Conservation (phyloP, 1,284 basidiomycete genomes). For the Ceratobasidium sp. region DNA sequence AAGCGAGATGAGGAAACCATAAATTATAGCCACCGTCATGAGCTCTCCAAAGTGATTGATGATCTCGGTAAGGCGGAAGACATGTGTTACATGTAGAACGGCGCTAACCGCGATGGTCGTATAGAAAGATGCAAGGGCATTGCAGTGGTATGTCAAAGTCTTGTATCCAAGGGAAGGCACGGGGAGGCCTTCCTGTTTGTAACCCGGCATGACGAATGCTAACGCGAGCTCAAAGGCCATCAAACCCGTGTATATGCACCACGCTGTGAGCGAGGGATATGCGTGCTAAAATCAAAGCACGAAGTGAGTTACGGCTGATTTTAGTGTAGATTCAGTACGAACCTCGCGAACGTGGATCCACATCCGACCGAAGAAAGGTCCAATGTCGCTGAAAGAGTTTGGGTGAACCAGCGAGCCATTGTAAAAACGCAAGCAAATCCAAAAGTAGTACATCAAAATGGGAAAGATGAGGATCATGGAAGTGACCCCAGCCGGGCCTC, state of each 20-base stretch:
- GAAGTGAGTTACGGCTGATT: background rate
- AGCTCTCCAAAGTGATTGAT: slow-evolving; percentile 97
- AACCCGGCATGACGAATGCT: slow-evolving; percentile 91
- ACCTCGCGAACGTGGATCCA: slow-evolving; percentile 83
- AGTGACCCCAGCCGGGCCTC: slow-evolving; percentile 88
- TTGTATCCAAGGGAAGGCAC: slow-evolving; percentile 92
- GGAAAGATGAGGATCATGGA: slow-evolving; percentile 97
- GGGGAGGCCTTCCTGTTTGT: slow-evolving; percentile 91
- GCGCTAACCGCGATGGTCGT: slow-evolving; percentile 81
- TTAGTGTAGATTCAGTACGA: no score
- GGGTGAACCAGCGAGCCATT: slow-evolving; percentile 87
- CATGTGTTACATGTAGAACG: slow-evolving; percentile 77
- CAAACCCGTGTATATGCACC: slow-evolving; percentile 88
- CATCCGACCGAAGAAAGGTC: slow-evolving; percentile 84
- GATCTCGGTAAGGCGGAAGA: slow-evolving; percentile 92
- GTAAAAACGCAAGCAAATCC: slow-evolving; percentile 97
- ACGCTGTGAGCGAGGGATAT: slow-evolving; percentile 86
- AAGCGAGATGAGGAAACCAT: slow-evolving; percentile 83
- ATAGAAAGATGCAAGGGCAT: slow-evolving; percentile 89
- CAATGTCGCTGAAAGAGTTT: slow-evolving; percentile 71
- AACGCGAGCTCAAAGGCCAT: slow-evolving; percentile 90
- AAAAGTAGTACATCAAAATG: slow-evolving; percentile 94
- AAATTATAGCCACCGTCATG: slow-evolving; percentile 96
- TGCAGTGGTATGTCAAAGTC: slow-evolving; percentile 95
- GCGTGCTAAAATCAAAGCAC: slow-evolving; percentile 72